Percentiles rank a stretch among this genome's conserved stretches.
Evolutionary conservation across 345 rosid genomes (phyloP).

Genomic region (Iberis pinnata): DNA sequence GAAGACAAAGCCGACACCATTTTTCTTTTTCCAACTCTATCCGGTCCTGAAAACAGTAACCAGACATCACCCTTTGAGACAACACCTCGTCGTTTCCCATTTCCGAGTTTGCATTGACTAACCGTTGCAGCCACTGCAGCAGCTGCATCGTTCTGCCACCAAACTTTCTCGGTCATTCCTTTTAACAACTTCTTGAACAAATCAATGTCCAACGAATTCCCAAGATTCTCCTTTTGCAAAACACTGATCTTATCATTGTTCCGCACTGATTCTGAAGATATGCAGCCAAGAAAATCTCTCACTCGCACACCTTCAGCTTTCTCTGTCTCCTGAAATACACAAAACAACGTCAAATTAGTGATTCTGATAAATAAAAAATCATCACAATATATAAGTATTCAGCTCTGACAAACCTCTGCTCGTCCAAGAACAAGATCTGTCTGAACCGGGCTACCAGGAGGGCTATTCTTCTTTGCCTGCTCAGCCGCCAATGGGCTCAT

Average conservation of each 20-base stretch:
- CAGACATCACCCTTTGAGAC: slow-evolving; percentile 72
- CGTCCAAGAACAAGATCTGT: slow-evolving; percentile 83
- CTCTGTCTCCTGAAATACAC: slow-evolving; percentile 29
- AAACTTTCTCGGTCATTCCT: slow-evolving; percentile 70
- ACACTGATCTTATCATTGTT: slow-evolving; percentile 46
- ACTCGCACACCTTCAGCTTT: slow-evolving; percentile 31
- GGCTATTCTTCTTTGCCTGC: slow-evolving; percentile 32
- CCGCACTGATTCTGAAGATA: slow-evolving; percentile 47
- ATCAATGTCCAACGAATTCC: slow-evolving; percentile 47
- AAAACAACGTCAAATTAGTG: slow-evolving; percentile 24
- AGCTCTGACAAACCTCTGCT: slow-evolving; percentile 30
- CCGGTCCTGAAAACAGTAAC: slow-evolving; percentile 82
- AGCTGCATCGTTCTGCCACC: slow-evolving; percentile 97
- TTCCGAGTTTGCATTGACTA: slow-evolving; percentile 67
- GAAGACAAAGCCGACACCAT: slow-evolving; percentile 80
- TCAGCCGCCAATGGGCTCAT: slow-evolving; percentile 30
- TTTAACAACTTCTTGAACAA: slow-evolving; percentile 70
- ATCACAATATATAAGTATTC: not conserved
- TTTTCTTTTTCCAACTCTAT: slow-evolving; percentile 76
- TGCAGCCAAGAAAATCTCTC: slow-evolving; percentile 64
- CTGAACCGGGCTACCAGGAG: slow-evolving; percentile 67
- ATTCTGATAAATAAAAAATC: slow-evolving; percentile 16
- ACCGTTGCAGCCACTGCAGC: slow-evolving; percentile 68
- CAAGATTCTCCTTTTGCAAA: slow-evolving; percentile 35
- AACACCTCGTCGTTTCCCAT: slow-evolving; percentile 48